These are phyloP conservation scores for Fraxinus greggii DNA, from an alignment of 305 asterid species.

Conservation along the genomic window DNA sequence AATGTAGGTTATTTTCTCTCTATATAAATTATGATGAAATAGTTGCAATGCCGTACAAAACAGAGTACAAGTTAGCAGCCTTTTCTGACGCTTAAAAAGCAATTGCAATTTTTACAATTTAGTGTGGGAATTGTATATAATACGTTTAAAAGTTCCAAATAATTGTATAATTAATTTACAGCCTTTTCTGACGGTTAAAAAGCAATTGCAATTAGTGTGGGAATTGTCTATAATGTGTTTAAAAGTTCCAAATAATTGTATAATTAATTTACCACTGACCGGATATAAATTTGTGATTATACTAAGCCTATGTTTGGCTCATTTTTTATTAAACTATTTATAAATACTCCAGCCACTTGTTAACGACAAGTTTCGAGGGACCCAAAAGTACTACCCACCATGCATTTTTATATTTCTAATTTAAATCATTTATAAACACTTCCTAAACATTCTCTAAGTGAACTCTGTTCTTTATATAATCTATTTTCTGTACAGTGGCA, in stretches of 20 bases:
- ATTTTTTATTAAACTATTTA: background rate
- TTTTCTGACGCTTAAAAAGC: background rate
- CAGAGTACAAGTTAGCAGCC: background rate
- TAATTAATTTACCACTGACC: background rate
- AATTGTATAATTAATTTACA: background rate
- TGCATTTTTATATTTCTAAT: too few relatives aligned
- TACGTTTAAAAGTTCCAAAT: background rate
- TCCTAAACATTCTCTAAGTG: background rate
- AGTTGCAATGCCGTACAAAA: background rate
- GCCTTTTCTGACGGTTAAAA: background rate
- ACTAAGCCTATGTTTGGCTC: background rate
- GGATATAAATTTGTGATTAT: background rate
- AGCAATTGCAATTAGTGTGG: background rate
- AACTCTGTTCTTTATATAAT: conserved; percentile 5
- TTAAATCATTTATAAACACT: background rate
- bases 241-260: background rate
- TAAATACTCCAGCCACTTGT: background rate
- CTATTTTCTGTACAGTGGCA: background rate
- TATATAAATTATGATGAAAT: background rate
- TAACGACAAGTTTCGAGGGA: background rate
- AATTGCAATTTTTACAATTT: background rate
- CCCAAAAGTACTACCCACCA: background rate
- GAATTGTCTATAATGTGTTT: background rate
- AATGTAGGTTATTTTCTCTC: background rate
- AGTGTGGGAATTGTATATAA: background rate